Base-by-base conservation (phyloP, 495 filamentous ascomycete genomes). In the Wilcoxina mikolae region DNA sequence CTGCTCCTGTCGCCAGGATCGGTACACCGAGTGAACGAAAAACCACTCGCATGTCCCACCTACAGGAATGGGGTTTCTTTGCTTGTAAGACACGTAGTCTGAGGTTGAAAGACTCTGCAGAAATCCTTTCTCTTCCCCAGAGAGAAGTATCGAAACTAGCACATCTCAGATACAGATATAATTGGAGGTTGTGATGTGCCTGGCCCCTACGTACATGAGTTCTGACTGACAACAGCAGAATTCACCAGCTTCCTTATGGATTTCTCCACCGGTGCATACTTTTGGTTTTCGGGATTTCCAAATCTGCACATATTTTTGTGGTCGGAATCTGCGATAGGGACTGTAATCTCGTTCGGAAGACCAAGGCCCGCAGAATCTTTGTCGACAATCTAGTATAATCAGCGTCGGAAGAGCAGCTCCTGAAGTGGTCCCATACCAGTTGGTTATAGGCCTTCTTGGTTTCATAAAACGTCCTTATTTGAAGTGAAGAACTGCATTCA, bases 321-420 rank as follows among this genome's bases (percentile, higher is more conserved):
- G 20, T 39, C 35, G 12, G 35, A 39, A 18, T 39, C 35, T 18
- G 20, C 20, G 4, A 53, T 26, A 11, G 50, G 18, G 20, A 27
- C 0, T 4, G 33, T n/a, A 3, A 35, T 55, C 22, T 58, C 56
- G 11, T 55, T 58, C 1, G 51, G 20, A 25, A 58, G 29, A 11
- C 44, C 51, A 41, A 58, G 23, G 17, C 10, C 4, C 9, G 51
- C 56, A 2, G 52, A 54, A 10, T 50, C 31, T 29, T 24, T 49
- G 11, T 51, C 51, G 5, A 58, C 56, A 50, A 58, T 31, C 56
- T 39, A 5, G 15, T 18, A 39, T 15, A 39, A 39, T 39, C 20
- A 39, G 35, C 35, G n/a, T n/a, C n/a, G n/a, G n/a, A n/a, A n/a
- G n/a, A n/a, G n/a, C n/a, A n/a, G n/a, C n/a, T n/a, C n/a, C n/a